Evolutionary conservation across 768 basidiomycete species (phyloP).

Genomic region (Postia placenta): DNA sequence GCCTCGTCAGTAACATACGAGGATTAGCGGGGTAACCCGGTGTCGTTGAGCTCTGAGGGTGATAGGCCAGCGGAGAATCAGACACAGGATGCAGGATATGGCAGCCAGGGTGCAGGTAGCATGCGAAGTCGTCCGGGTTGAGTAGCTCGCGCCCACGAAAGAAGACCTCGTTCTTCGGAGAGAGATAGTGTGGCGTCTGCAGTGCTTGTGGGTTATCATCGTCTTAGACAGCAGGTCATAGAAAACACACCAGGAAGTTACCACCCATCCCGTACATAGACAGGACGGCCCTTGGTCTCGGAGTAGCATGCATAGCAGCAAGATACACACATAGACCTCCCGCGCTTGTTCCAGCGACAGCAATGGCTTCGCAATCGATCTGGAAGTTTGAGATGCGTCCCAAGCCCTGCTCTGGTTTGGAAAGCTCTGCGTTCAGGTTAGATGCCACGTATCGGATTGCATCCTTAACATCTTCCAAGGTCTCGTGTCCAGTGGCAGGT

Average conservation of each 20-base stretch:
- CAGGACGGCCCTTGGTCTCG: slow-evolving; percentile 48
- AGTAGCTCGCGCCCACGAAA: slow-evolving; percentile 51
- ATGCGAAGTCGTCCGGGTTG: slow-evolving; percentile 38
- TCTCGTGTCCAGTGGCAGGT: slow-evolving; percentile 46
- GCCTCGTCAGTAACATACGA: slow-evolving; percentile 49
- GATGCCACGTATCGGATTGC: slow-evolving; percentile 42
- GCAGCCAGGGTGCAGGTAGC: slow-evolving; percentile 42
- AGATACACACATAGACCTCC: slow-evolving; percentile 63
- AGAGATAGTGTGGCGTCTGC: slow-evolving; percentile 48
- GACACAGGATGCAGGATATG: slow-evolving; percentile 21
- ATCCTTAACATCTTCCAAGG: slow-evolving; percentile 53
- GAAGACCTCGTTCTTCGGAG: slow-evolving; percentile 43
- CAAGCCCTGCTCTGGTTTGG: neutral
- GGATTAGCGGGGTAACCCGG: slow-evolving; percentile 60
- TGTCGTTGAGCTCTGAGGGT: slow-evolving; percentile 35
- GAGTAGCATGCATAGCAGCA: slow-evolving; percentile 46
- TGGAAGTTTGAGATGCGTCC: slow-evolving; percentile 20
- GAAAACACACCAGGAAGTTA: slow-evolving; percentile 36
- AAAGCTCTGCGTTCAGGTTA: slow-evolving; percentile 9
- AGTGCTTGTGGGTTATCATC: too few species aligned
- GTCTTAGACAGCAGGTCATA: neutral
- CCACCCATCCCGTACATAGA: slow-evolving; percentile 65
- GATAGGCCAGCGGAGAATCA: slow-evolving; percentile 43
- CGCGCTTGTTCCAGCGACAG: slow-evolving; percentile 51
- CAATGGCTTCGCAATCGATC: slow-evolving; percentile 40